Evolutionary conservation across 1,284 basidiomycete genomes (phyloP).

Genomic region (Earliella scabrosa): DNA sequence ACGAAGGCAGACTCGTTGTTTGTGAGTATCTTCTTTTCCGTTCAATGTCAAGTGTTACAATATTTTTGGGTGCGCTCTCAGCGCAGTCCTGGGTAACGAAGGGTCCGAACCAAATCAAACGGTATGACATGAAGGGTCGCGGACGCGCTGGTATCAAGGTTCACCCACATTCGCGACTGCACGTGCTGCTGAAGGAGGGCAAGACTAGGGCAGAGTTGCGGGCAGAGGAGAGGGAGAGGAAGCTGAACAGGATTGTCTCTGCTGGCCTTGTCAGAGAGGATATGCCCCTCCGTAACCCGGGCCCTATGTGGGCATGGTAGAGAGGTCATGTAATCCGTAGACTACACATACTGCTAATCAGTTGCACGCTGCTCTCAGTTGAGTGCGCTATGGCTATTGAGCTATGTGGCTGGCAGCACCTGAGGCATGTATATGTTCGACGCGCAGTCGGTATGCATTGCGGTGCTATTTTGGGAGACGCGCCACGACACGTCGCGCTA

Average conservation of each 20-base stretch:
- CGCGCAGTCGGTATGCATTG: conserved; percentile 1
- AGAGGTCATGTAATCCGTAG: conserved; percentile 11
- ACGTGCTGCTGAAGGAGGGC: conserved; percentile 84
- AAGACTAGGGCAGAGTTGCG: conserved; percentile 78
- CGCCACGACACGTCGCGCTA: conserved; percentile 26
- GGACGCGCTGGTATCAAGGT: conserved; percentile 81
- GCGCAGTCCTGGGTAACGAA: conserved; percentile 95
- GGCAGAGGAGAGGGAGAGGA: conserved; percentile 64
- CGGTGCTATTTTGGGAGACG: conserved; percentile 25
- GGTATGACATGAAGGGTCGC: conserved; percentile 87
- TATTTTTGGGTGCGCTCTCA: conserved; percentile 34
- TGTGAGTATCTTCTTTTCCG: conserved; percentile 52
- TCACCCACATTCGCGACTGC: conserved; percentile 79
- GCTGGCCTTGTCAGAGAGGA: conserved; percentile 82
- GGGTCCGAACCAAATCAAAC: conserved; percentile 66
- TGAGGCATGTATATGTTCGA: background rate
- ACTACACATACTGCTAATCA: conserved; percentile 12
- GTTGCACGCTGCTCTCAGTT: background rate
- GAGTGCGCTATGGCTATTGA: too few relatives aligned
- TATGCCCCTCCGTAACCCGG: conserved; percentile 76
- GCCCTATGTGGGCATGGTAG: conserved; percentile 86
- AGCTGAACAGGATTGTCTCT: conserved; percentile 77
- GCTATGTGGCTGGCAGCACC: too few relatives aligned
- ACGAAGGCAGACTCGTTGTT: conserved; percentile 79
- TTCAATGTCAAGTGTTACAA: background rate